Base-by-base conservation (phyloP, 2,329 filamentous ascomycete species). In the Trichophyton rubrum region DNA sequence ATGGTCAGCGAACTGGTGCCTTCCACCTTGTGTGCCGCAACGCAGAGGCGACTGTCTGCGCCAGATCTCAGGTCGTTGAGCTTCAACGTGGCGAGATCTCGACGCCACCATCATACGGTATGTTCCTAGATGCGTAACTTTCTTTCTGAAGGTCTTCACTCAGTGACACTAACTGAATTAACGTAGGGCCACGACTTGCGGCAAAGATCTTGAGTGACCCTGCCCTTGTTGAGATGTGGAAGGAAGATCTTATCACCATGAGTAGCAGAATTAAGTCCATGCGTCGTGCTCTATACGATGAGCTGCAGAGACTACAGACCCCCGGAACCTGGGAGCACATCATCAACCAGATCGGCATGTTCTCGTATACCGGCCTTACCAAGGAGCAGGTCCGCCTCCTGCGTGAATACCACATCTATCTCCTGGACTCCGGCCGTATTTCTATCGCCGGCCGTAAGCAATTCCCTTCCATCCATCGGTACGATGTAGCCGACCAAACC, bases 281-380 rank as follows among this genome's bases (percentile, higher is more conserved):
- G 92, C 87, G 92, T 66, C 83, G 85, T 70, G 84, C 82, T 2
- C 79, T 97, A 64, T 85, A 90, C 63, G 76, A 79, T 60, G 91
- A 92, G 78, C 84, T 97, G 8, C 89, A 95, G 74, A 84, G 86
- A 69, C 80, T 95, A 59, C 82, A 83, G 60, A 96, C 92, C 0
- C 92, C 92, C 0, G 92, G 92, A 41, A 88, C 84, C n/a, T 97
- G 93, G 92, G 90, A 92, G 73, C 92, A 97, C 78, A 95, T 97
- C 72, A 93, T 91, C 56, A 89, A 96, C 69, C 92, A 97, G 82
- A 68, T 69, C 43, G 68, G 68, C 64, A 70, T 70, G 68, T 70
- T 70, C 56, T 65, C 66, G 20, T 70, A 68, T 59, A 69, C 68
- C 5, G 68, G 68, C 8, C 61, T 70, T 56, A 68, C 63, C n/a